Base-by-base conservation (phyloP, 2,329 filamentous ascomycete genomes). In the Cercospora sojina region DNA sequence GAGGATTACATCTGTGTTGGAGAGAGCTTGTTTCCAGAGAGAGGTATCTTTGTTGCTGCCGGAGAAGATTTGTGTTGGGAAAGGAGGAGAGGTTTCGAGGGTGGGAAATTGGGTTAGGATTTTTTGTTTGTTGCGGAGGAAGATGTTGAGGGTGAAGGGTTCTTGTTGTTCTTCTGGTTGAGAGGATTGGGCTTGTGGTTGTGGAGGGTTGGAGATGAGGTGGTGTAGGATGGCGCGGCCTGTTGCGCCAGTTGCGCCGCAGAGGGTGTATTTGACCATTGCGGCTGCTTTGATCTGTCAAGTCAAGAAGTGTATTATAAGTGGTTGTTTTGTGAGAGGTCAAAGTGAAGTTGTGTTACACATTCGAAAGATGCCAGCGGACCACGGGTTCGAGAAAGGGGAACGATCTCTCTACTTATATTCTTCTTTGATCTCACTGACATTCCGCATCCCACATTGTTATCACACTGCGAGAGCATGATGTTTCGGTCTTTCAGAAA, bases 221-320 rank as follows among this genome's bases (percentile, higher is more conserved):
- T 20, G 47, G 16, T 41, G 49, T 4, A 62, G 49, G 31, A 56
- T 43, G 0, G 60, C n/a, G 1, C 47, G 32, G 1, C 60, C 49
- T 18, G 60, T 62, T 20, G 41, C 60, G 20, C 60, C 60, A 56
- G 60, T 62, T 5, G 60, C 60, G 16, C 49, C 49, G 60, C 47
- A 62, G 20, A 62, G 20, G 6, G 31, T 56, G 32, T 55, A 55
- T 56, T 55, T 55, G 49, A 27, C 47, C 51, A 41, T 41, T 12
- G 16, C 9, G 18, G 12, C 5, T 12, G 5, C 0, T 2, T 35
- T 29, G 12, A 31, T 9, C 23, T 29, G 51, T 29, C 13, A 25
- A 8, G 23, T n/a, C n/a, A n/a, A 16, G 16, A 23, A 13, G 49
- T 16, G 49, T 16, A 13, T 55, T 18, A 7, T n/a, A 3, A 27